Base-by-base conservation (phyloP, 257 asterid species). In the Lycium barbarum region DNA sequence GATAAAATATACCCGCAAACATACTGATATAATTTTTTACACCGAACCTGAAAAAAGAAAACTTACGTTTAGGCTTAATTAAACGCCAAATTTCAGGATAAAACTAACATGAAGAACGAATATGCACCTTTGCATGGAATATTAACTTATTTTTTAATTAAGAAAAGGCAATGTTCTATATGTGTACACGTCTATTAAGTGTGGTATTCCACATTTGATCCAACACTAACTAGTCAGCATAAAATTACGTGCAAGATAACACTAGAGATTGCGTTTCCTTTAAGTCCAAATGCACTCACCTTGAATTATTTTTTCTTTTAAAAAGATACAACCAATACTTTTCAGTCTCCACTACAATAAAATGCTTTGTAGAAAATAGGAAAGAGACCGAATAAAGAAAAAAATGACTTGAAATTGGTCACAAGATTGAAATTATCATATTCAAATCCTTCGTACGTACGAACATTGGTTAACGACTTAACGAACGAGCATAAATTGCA, bases 181-280 rank as follows among this genome's bases (percentile, higher is more conserved):
- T 2, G 20, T 73, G n/a, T 78, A 15, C 65, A 26, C 14, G 33
- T 35, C 8, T 53, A 2, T 53, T 15, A 3, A 22, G 0, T 76
- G 45, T 33, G 26, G 49, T 33, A 40, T 53, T 78, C 49, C 66
- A 53, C 82, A 78, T 78, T 26, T 53, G 82, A 53, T 33, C 82
- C 66, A 78, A 78, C 82, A 14, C 43, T 13, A 53, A 13, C 20
- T 4, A 49, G 62, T 33, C 9, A 45, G 18, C 80, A 45, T 72
- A 72, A 45, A 72, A 22, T 53, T 2, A 49, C 15, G 63, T 76
- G 47, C 82, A 76, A 76, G 65, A 76, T 26, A 26, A 78, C 82
- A 78, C 49, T 78, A 5, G 63, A 51, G 22, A 54, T 51, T 26
- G 66, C 65, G 49, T 78, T 78, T 53, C 14, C n/a, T 53, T 78